Base-by-base conservation (phyloP, 108 stramenopile species). In the Fistulifera pelliculosa region DNA sequence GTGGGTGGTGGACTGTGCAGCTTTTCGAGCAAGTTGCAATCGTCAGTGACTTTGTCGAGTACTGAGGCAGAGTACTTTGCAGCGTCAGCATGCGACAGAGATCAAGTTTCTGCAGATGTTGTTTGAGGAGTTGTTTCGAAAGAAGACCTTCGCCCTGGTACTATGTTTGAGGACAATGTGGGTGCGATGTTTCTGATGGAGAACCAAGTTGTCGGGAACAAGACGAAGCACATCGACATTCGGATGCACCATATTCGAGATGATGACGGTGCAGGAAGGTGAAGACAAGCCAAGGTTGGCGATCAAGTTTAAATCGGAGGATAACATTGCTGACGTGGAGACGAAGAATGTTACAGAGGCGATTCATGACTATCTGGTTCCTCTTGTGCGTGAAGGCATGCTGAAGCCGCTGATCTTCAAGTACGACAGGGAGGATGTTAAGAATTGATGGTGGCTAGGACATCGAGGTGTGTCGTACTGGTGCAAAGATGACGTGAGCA, bases 201-300 rank as follows among this genome's bases (percentile, higher is more conserved):
- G 38, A 65, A 65, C 25, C 28, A 58, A 28, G 21, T 28, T 24
- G 58, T 65, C 12, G 58, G 64, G 6, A 24, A 65, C 39, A 49
- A 58, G 39, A 65, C 64, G 10, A 65, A 65, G 28, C 64, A 65
- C 49, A 65, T 58, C 25, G 64, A 59, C 15, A 44, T 59, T 19
- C 6, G 64, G 14, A 27, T 27, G 17, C 47, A 49, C 5, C 22
- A 22, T 27, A 23, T 51, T 5, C 2, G 25, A n/a, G 50, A 51
- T n/a, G 27, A 76, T 7, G 28, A 42, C 5, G 47, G 38, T 0
- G 57, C 19, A 27, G 62, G 26, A 51, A 51, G 25, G 50, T 6
- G 6, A 22, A 5, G 11, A 8, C 7, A 8, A 35, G 6, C 31
- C 31, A 8, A 35, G 31, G 8, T 21, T 47, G 17, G 44, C 10